A percentile compares a stretch with the other conserved stretches of the same genome.
These are phyloP conservation scores for Colletotrichum nymphaeae DNA, from an alignment of 2,329 filamentous ascomycete genomes.

Conservation along the genomic window DNA sequence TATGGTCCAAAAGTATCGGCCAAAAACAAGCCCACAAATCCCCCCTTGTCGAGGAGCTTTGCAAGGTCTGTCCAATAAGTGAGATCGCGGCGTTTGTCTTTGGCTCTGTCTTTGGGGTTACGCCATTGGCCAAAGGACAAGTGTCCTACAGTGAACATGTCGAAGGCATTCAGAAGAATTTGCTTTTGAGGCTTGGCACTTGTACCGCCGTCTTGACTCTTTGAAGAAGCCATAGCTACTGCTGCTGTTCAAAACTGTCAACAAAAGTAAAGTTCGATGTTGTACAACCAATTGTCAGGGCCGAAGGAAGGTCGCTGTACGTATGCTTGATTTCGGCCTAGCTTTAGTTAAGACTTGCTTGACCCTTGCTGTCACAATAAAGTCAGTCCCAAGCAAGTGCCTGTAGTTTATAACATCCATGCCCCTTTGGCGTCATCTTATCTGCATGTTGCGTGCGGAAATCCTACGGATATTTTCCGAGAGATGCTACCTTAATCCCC, in stretches of 20 bases:
- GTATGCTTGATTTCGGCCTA: too few relatives aligned
- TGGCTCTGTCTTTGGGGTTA: slow-evolving; percentile 20
- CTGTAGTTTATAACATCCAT: not conserved
- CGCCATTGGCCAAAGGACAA: slow-evolving; percentile 25
- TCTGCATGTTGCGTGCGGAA: slow-evolving; percentile 2
- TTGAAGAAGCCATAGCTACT: not conserved
- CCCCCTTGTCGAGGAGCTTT: slow-evolving; percentile 69
- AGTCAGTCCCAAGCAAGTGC: too few relatives aligned
- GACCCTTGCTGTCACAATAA: not conserved
- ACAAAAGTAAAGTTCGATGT: not conserved
- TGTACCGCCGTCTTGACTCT: not conserved
- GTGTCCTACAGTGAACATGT: slow-evolving; percentile 24
- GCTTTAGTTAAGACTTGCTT: too few relatives aligned
- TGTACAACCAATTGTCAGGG: not conserved
- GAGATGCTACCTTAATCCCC: too few relatives aligned
- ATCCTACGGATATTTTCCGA: slow-evolving; percentile 5
- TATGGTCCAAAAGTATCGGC: slow-evolving; percentile 67
- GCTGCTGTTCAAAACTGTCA: not conserved
- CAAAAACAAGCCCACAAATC: slow-evolving; percentile 73
- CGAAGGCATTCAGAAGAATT: slow-evolving; percentile 20
- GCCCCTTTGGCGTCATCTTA: not conserved
- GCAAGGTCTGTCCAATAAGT: slow-evolving; percentile 73
- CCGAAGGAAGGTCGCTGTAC: not conserved
- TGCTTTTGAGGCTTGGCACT: not conserved
- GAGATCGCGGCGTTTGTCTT: slow-evolving; percentile 22